Evolutionary conservation across 768 basidiomycete species (phyloP).

Genomic region (Hortiboletus campestris): DNA sequence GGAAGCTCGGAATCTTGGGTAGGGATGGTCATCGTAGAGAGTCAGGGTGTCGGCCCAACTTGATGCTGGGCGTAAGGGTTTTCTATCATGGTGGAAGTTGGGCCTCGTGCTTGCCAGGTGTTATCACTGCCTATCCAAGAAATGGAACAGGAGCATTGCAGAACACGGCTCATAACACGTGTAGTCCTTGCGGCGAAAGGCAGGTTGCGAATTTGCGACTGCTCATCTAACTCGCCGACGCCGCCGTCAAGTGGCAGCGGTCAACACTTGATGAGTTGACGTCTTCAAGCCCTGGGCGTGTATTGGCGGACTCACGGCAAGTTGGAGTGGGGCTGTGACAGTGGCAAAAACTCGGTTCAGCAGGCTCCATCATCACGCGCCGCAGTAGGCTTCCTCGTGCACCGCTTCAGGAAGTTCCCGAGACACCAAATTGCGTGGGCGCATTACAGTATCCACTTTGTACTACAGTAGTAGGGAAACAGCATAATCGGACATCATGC

Average conservation of each 20-base stretch:
- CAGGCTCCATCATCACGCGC: background rate
- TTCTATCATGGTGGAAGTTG: slow-evolving; percentile 24
- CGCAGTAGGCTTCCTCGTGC: slow-evolving; percentile 2
- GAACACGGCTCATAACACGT: slow-evolving; percentile 26
- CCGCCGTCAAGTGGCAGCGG: background rate
- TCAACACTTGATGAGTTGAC: background rate
- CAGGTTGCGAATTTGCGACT: background rate
- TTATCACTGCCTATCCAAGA: slow-evolving; percentile 31
- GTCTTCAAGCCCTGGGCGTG: background rate
- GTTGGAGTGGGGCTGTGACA: too few species aligned
- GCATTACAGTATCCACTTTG: background rate
- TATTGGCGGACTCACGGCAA: background rate
- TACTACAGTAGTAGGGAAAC: too few species aligned
- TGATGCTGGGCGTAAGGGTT: slow-evolving; percentile 14
- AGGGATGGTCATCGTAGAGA: slow-evolving; percentile 27
- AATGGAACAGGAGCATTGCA: slow-evolving; percentile 6
- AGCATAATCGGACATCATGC: too few species aligned
- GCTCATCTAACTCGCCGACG: background rate
- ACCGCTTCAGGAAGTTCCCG: background rate
- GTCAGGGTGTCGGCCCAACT: slow-evolving; percentile 5
- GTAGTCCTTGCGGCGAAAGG: slow-evolving; percentile 12
- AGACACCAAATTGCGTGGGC: background rate
- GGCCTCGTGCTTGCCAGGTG: slow-evolving; percentile 34
- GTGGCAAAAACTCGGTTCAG: background rate
- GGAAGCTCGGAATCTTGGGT: slow-evolving; percentile 12